Evolutionary conservation across 495 filamentous ascomycete genomes (phyloP).

Genomic region (Penicillium manginii): DNA sequence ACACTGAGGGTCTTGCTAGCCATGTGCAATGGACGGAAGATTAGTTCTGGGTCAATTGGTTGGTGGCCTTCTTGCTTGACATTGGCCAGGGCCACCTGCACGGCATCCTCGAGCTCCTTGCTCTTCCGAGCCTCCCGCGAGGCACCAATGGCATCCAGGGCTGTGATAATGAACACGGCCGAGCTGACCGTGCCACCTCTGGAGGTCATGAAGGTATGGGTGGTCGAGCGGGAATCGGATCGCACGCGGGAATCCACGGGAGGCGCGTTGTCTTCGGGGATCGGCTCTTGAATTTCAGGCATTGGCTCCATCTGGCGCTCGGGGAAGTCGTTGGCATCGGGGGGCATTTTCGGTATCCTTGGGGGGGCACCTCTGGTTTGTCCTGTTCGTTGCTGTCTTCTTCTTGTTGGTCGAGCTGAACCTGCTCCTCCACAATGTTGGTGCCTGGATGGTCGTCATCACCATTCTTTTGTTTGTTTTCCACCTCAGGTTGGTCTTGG

Average conservation of each 20-base stretch:
- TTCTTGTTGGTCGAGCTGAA: slow-evolving; percentile 1
- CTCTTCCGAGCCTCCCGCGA: slow-evolving; percentile 84
- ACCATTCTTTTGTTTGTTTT: slow-evolving; percentile 9
- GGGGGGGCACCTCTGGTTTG: slow-evolving; percentile 31
- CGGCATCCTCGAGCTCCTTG: slow-evolving; percentile 78
- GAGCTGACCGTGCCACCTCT: slow-evolving; percentile 76
- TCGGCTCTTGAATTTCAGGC: slow-evolving; percentile 31
- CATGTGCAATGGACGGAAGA: slow-evolving; percentile 88
- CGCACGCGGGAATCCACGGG: slow-evolving; percentile 41
- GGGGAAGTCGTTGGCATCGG: neutral
- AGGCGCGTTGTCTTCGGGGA: slow-evolving; percentile 32
- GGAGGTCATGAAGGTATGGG: slow-evolving; percentile 54
- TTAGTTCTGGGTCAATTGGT: slow-evolving; percentile 76
- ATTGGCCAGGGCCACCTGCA: slow-evolving; percentile 77
- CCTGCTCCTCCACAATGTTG: slow-evolving; percentile 1
- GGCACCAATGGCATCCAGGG: slow-evolving; percentile 84
- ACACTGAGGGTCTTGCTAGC: slow-evolving; percentile 85
- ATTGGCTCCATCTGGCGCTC: slow-evolving; percentile 13
- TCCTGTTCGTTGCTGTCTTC: slow-evolving; percentile 1
- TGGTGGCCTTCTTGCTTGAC: slow-evolving; percentile 78
- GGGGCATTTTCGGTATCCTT: slow-evolving; percentile 21
- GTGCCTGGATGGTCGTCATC: slow-evolving; percentile 1
- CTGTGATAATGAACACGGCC: slow-evolving; percentile 90
- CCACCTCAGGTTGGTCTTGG: slow-evolving; percentile 19
- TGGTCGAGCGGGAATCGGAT: slow-evolving; percentile 64